Conservation (phyloP, 441 rosid species). For the Arabidopsis lyrata region DNA sequence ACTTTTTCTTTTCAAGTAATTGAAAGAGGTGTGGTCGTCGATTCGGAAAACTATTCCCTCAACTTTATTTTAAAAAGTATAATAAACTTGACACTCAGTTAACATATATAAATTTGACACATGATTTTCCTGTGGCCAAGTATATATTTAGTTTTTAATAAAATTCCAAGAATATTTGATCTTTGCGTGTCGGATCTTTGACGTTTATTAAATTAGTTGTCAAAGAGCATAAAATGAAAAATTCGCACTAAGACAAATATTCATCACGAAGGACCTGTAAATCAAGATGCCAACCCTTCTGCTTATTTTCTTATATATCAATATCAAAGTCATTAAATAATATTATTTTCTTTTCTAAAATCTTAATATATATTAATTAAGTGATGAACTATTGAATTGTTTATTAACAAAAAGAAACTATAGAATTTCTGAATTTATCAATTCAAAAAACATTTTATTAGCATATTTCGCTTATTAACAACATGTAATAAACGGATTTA, state of each 20-base stretch:
- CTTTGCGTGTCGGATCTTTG: constrained; percentile 20
- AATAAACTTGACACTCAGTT: neutral
- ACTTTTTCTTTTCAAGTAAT: constrained; percentile 16
- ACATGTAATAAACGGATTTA: too few relatives aligned
- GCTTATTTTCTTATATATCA: neutral
- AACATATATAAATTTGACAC: constrained; percentile 7
- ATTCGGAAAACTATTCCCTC: constrained; percentile 6
- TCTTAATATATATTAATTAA: too few relatives aligned
- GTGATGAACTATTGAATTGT: too few relatives aligned
- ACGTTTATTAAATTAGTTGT: constrained; percentile 10
- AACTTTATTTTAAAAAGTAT: constrained; percentile 12
- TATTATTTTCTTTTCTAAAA: too few relatives aligned
- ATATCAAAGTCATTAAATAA: neutral
- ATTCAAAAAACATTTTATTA: too few relatives aligned
- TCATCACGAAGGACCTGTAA: neutral
- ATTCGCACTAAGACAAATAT: neutral
- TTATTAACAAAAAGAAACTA: too few relatives aligned
- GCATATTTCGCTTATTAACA: too few relatives aligned
- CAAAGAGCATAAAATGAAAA: constrained; percentile 11
- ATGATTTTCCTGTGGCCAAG: constrained; percentile 14
- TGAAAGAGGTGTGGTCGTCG: constrained; percentile 12
- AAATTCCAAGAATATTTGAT: neutral
- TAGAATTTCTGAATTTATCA: too few relatives aligned
- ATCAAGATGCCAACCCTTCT: neutral
- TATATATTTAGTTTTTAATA: neutral